Conservation (phyloP, 768 basidiomycete genomes). For the Mycena epipterygia region DNA sequence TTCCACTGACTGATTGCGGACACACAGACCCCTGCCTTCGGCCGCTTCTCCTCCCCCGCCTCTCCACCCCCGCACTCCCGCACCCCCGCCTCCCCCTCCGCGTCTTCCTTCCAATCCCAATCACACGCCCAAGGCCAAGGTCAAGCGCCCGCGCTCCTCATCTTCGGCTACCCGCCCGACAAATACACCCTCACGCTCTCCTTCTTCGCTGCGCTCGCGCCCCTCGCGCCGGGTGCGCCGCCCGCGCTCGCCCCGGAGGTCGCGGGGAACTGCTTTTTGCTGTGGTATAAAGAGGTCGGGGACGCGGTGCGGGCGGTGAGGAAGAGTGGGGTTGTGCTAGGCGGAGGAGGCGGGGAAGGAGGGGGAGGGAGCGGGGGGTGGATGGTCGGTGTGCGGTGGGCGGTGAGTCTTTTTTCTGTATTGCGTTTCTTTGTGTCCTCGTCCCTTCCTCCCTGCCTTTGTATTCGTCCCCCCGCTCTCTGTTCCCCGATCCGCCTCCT, state of each 20-base stretch:
- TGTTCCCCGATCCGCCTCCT: too few relatives aligned
- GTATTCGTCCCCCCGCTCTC: too few relatives aligned
- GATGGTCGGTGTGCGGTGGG: slow-evolving; percentile 92
- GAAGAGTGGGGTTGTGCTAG: slow-evolving; percentile 85
- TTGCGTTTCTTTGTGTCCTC: too few relatives aligned
- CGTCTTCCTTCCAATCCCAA: too few relatives aligned
- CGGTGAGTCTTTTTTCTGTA: too few relatives aligned
- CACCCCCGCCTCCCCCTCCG: slow-evolving; percentile 31
- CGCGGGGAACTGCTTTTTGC: slow-evolving; percentile 89
- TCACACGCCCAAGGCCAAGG: too few relatives aligned
- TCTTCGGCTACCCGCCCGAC: slow-evolving; percentile 92
- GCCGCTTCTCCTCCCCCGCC: too few relatives aligned
- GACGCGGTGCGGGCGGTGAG: slow-evolving; percentile 86
- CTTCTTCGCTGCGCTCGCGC: slow-evolving; percentile 77
- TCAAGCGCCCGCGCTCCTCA: slow-evolving; percentile 67
- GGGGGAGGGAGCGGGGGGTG: too few relatives aligned
- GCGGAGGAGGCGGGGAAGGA: too few relatives aligned
- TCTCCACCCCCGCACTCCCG: slow-evolving; percentile 50
- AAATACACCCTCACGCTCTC: slow-evolving; percentile 78
- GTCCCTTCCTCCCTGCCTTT: too few relatives aligned
- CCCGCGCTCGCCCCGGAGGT: too few relatives aligned
- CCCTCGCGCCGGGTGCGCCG: too few relatives aligned
- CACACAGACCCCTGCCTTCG: slow-evolving; percentile 53
- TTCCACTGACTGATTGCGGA: slow-evolving; percentile 13
- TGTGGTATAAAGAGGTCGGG: slow-evolving; percentile 78